Base-by-base conservation (phyloP, 129 eudicot species). In the Centella asiatica region DNA sequence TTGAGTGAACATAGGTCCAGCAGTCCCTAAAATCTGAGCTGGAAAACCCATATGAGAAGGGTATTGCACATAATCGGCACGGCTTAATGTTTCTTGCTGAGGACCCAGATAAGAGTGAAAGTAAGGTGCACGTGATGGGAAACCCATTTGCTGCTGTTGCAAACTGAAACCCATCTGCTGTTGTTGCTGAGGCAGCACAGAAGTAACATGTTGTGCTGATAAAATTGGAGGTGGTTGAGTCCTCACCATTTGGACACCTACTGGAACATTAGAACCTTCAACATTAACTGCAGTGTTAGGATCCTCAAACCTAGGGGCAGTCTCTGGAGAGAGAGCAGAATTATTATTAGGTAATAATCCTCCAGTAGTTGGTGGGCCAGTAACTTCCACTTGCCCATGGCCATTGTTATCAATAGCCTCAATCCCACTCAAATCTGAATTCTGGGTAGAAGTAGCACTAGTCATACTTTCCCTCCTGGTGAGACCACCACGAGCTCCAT, bases 381-480 rank as follows among this genome's bases (percentile, higher is more conserved):
- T 60, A 74, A 78, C 77, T 67, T 85, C 90, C 59, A 74, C 86
- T 34, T 67, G 82, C 47, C 80, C 80, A 40, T 65, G 85, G 47
- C 67, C 72, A 28, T 49, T 15, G 60, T 72, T 69, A 61, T 89
- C 95, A 45, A 22, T 63, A 33, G 74, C 82, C 17, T 86, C 95
- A 6, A 79, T 54, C 64, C 83, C 89, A 68, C 93, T 81, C 49
- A 76, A 33, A 40, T 86, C 97, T 0, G 90, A 86, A 68, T 74
- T 85, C 49, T 85, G 97, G 0, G 77, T 72, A 31, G 95, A 85
- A 26, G 84, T 67, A 60, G 76, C 87, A 70, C 89, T 90, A 3
- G 83, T 85, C 40, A 79, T 65, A 47, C 95, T 86, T 70, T 70
- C 95, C 18, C 77, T 90, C 69, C 85, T 77, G 0, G 60, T 69